A percentile compares a stretch with the other conserved stretches of the same genome.
Evolutionary conservation across 2,329 filamentous ascomycete species (phyloP).

Genomic region (Penicillium sp.): DNA sequence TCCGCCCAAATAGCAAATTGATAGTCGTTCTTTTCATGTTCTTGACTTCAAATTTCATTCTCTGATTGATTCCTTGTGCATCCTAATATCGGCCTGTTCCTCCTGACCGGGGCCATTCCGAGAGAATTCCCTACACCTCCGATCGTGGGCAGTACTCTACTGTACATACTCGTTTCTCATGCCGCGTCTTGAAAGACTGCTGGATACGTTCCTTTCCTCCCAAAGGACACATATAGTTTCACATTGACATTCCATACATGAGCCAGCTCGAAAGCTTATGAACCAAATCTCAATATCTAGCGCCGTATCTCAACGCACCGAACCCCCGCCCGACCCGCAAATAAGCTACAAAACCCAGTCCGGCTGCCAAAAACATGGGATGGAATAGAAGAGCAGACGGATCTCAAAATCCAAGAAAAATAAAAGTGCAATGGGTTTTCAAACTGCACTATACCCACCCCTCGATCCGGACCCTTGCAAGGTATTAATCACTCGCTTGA

Average conservation of each 20-base stretch:
- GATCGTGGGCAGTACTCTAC: background rate
- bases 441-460: constrained; percentile 94
- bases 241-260: background rate
- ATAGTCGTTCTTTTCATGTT: background rate
- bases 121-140: too few relatives aligned
- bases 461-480: constrained; percentile 79
- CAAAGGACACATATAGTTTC: background rate
- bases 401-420: background rate
- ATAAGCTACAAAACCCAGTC: constrained; percentile 1
- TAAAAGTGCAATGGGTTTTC: background rate
- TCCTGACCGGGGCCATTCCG: too few relatives aligned
- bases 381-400: background rate
- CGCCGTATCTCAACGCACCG: background rate
- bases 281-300: background rate
- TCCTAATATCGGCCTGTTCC: too few relatives aligned
- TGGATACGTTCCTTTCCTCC: background rate
- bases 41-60: too few relatives aligned
- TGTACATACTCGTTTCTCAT: background rate
- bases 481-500: constrained; percentile 73
- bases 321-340: background rate
- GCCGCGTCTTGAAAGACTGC: background rate
- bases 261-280: background rate
- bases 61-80: too few relatives aligned
- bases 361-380: background rate
- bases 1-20: background rate